These are phyloP conservation scores for Lipomyces kockii DNA, from an alignment of 805 yeast species.

Conservation along the genomic window DNA sequence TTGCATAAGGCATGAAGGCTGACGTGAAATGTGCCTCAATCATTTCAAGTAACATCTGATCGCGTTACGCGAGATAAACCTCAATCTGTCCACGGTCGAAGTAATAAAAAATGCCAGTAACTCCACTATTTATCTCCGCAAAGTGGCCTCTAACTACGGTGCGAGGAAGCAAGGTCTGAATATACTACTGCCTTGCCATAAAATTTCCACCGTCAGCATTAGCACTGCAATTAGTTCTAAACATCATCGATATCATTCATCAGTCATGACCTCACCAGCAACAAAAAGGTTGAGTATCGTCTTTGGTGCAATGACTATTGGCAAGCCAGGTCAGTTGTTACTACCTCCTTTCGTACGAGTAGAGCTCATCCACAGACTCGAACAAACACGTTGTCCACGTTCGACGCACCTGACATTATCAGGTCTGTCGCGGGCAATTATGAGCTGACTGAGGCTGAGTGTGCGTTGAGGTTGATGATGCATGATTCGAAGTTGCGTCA, in stretches of 20 bases:
- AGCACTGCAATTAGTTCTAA: background rate
- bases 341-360: background rate
- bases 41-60: background rate
- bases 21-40: background rate
- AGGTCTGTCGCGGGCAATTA: slow-evolving; percentile 1
- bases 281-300: background rate
- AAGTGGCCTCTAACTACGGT: too few relatives aligned
- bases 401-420: too few relatives aligned
- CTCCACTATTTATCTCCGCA: slow-evolving; percentile 4
- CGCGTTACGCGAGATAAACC: background rate
- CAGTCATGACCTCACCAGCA: background rate
- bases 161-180: background rate
- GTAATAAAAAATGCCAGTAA: background rate
- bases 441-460: slow-evolving; percentile 1
- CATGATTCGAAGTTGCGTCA: background rate
- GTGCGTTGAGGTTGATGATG: slow-evolving; percentile 1
- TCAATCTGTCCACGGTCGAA: background rate
- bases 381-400: background rate
- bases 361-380: background rate
- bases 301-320: background rate
- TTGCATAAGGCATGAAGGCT: background rate
- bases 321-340: slow-evolving; percentile 5
- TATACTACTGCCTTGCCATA: background rate
- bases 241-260: background rate
- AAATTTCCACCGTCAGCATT: background rate